phyloP scores from a whole-genome alignment of 2,329 filamentous ascomycete species.

The Hymenoscyphus albidus region DNA sequence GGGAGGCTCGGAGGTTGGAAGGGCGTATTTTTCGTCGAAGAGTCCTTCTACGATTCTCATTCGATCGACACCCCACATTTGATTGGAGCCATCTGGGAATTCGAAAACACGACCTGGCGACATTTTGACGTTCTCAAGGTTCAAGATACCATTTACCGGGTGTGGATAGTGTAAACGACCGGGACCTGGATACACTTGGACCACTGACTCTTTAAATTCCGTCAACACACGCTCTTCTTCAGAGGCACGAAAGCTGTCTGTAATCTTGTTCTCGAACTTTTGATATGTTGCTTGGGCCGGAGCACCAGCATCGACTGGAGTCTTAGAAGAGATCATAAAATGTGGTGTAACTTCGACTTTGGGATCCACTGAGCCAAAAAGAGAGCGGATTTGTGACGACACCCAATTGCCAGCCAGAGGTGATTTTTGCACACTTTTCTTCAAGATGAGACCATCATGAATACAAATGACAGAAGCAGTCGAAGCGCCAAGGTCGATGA shows the following conservation, averaged over 20 bases:
- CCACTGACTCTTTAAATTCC: conserved; percentile 96
- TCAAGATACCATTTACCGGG: conserved; percentile 50
- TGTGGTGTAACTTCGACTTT: conserved; percentile 74
- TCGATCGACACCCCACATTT: conserved; percentile 86
- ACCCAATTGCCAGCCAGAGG: conserved; percentile 86
- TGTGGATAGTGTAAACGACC: conserved; percentile 53
- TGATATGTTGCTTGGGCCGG: conserved; percentile 73
- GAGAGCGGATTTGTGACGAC: conserved; percentile 77
- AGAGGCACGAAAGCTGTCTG: conserved; percentile 70
- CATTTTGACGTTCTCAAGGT: conserved; percentile 70
- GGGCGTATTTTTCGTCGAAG: conserved; percentile 80
- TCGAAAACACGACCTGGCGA: conserved; percentile 86
- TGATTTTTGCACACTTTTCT: conserved; percentile 82
- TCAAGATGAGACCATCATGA: conserved; percentile 90
- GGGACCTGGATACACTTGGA: conserved; percentile 86
- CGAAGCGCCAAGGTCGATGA: conserved; percentile 86
- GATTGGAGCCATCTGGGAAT: conserved; percentile 95
- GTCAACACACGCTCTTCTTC: conserved; percentile 91
- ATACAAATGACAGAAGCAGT: conserved; percentile 87
- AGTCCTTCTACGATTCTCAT: conserved; percentile 84
- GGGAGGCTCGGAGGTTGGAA: conserved; percentile 44
- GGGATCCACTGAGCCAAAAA: conserved; percentile 69
- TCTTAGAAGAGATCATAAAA: conserved; percentile 84
- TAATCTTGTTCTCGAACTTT: conserved; percentile 59
- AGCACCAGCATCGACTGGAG: conserved; percentile 78